Base-by-base conservation (phyloP, 2,329 filamentous ascomycete genomes). In the Fusarium tuaranense region DNA sequence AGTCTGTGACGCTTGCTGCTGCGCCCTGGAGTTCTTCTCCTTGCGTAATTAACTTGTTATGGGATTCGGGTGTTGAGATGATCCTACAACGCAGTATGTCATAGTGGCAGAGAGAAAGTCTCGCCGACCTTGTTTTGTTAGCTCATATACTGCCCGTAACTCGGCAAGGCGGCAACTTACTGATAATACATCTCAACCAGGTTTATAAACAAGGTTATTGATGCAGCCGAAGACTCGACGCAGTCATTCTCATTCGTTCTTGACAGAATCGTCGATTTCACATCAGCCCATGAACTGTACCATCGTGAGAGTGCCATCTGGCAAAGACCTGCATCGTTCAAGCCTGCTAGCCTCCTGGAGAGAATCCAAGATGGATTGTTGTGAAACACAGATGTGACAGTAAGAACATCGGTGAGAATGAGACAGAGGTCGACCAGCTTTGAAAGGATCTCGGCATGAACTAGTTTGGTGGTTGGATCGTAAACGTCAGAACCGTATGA, bases 101-200 rank as follows among this genome's bases (percentile, higher is more conserved):
- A 6, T 78, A 78, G 18, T 78, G 75, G 1, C 77, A 78, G 0
- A 78, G 67, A 0, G 77, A 76, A 0, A 78, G 22, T 1, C 75
- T 44, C 1, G 77, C 77, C 0, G 77, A 78, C 13, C 77, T 78
- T 9, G 0, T 0, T 4, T 4, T 5, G 22, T 66, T 14, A 60
- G 34, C 46, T 9, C 7, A 38, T 14, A 6, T 1, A 2, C 1
- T 30, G 0, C 0, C 6, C 1, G 0, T 5, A 7, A 4, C 14
- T 59, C 0, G 20, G 12, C 7, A 1, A 2, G 0, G 1, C 0
- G 0, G 0, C 10, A 1, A 72, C 77, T 69, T 16, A 78, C 77
- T 78, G 77, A 10, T 78, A 78, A 9, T 78, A 78, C 75, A 78
- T 78, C 65, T 78, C 77, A 6, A 78, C 69, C 2, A 78, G 60